phyloP scores from a whole-genome alignment of 352 stramenopile species.

The Thalassiosira mediterranea region DNA sequence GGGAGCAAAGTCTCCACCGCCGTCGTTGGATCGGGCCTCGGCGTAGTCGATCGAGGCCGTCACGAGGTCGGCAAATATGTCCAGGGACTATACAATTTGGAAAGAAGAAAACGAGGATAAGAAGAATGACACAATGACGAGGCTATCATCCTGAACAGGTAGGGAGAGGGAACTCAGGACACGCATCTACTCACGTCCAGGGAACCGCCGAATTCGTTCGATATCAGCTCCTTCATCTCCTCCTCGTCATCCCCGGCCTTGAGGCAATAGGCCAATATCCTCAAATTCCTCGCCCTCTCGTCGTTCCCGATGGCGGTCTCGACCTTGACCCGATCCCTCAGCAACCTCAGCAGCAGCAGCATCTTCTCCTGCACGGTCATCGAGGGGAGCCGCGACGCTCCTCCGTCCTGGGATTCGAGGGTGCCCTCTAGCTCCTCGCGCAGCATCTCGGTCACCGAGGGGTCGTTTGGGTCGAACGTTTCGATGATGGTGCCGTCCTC shows the following conservation, averaged over 20 bases:
- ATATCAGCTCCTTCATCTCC: conserved; percentile 67
- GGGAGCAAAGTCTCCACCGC: too few relatives aligned
- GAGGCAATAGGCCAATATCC: conserved; percentile 76
- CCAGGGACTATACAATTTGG: conserved; percentile 52
- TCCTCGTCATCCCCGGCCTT: conserved; percentile 60
- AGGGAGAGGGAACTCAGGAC: background rate
- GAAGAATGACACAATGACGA: conserved; percentile 2
- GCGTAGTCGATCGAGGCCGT: conserved; percentile 78
- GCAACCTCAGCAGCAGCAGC: conserved; percentile 73
- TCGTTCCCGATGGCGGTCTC: conserved; percentile 79
- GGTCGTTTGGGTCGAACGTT: conserved; percentile 78
- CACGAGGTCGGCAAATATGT: conserved; percentile 76
- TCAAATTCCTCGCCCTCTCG: conserved; percentile 70
- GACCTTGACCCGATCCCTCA: conserved; percentile 77
- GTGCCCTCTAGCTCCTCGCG: conserved; percentile 61
- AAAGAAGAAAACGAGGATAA: conserved; percentile 5
- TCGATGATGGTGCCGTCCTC: conserved; percentile 75
- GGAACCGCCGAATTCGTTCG: conserved; percentile 70
- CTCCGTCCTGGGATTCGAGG: conserved; percentile 3
- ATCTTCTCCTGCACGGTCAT: conserved; percentile 74
- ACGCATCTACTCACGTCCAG: conserved; percentile 73
- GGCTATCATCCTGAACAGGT: conserved; percentile 1
- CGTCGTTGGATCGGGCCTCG: conserved; percentile 60
- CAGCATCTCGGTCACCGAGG: conserved; percentile 56
- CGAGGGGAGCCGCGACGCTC: conserved; percentile 10